Evolutionary conservation across 2,329 filamentous ascomycete genomes (phyloP), one percentile per base, ranked within the genome.

Genomic region (Pestalotiopsis sp.): DNA sequence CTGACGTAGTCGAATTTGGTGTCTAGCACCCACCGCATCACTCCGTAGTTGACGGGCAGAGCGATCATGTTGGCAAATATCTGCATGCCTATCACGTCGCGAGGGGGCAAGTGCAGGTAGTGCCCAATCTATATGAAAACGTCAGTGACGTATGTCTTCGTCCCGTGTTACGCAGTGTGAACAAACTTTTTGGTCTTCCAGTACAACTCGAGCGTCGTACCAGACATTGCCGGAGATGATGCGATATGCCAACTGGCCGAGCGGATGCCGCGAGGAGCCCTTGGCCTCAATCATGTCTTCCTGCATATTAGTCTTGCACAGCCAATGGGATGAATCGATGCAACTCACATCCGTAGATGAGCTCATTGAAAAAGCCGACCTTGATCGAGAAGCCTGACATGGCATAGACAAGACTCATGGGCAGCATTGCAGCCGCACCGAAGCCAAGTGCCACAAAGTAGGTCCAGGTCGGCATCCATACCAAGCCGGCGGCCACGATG

Each of bases 81-180:
- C 71, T 90, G 88, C 1, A 85, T 86, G 74, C 89, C 87, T 78
- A 90, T 89, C 5, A 89, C 83, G 0, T 84, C 80, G 13, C 85
- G 83, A 1, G 88, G 88, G 0, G 87, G 86, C 0, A 90, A 81
- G 65, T 90, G 86, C 83, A 88, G 88, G 70, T 89, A 90, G 70
- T 89, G 87, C 0, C 87, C 88, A n/a, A 90, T 88, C 72, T 89
- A 24, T 10, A 40, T 11, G 2, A 24, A 24, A 1, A 1, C 4
- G n/a, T 63, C 14, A 63, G 39, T 2, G 14, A 20, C 6, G 35
- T 4, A n/a, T 13, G 1, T 2, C 14, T 6, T 6, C 13, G 38
- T 11, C n/a, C 5, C 3, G 4, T 4, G 20, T 30, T 48, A 35
- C 30, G 20, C 9, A 22, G 22, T 22, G 9, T 14, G 4, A 73